These are phyloP conservation scores for Penicillium tannophilum DNA, from an alignment of 495 filamentous ascomycete genomes.

Conservation along the genomic window DNA sequence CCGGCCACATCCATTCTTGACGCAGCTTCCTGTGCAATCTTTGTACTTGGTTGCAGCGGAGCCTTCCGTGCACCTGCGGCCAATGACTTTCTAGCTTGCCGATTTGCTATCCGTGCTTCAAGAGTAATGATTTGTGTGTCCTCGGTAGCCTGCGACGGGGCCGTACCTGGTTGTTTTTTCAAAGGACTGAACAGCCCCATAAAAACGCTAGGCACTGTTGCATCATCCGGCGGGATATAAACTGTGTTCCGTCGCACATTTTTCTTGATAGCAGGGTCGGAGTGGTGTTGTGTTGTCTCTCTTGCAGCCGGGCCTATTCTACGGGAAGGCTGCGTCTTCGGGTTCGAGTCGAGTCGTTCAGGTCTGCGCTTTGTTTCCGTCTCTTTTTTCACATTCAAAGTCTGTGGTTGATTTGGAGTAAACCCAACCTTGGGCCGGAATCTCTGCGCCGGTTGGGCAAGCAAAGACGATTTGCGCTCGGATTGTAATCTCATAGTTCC, in stretches of 20 bases:
- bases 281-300: background rate
- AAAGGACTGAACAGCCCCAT: slow-evolving; percentile 45
- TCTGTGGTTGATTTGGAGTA: slow-evolving; percentile 22
- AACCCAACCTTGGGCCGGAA: slow-evolving; percentile 41
- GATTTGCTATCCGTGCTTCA: slow-evolving; percentile 32
- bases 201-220: slow-evolving; percentile 42
- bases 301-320: background rate
- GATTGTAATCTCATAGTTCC: slow-evolving; percentile 7
- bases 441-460: slow-evolving; percentile 46
- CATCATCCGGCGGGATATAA: slow-evolving; percentile 46
- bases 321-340: slow-evolving; percentile 18
- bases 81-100: slow-evolving; percentile 31
- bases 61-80: slow-evolving; percentile 31
- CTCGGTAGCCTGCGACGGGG: slow-evolving; percentile 8
- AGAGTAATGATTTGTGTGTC: slow-evolving; percentile 27
- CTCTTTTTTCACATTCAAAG: slow-evolving; percentile 11
- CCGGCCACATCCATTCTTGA: slow-evolving; percentile 38
- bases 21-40: slow-evolving; percentile 34
- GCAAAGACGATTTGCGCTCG: slow-evolving; percentile 36
- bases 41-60: slow-evolving; percentile 41
- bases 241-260: slow-evolving; percentile 40
- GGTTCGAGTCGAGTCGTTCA: slow-evolving; percentile 3
- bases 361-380: slow-evolving; percentile 9
- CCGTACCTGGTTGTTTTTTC: slow-evolving; percentile 19
- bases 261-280: slow-evolving; percentile 28